These are phyloP conservation scores for Hyaloraphidium curvatum DNA, from an alignment of 192 early-diverging fungal genomes.

Conservation along the genomic window DNA sequence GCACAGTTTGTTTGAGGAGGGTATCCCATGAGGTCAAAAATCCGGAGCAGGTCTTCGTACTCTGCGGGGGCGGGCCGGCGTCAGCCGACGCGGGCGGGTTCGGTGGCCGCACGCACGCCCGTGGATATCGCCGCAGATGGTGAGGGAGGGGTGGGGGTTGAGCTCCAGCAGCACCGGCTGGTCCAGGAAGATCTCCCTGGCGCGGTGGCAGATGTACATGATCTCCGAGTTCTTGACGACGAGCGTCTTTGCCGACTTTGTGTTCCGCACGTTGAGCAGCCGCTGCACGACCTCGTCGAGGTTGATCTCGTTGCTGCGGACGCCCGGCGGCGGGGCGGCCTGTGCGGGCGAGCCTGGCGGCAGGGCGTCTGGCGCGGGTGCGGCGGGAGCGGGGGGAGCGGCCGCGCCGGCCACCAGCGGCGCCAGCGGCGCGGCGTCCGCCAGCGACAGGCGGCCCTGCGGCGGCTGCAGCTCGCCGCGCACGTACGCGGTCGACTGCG, in stretches of 20 bases:
- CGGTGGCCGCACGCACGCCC: no score
- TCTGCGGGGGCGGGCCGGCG: no score
- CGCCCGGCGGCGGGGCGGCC: no score
- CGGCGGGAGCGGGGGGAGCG: no score
- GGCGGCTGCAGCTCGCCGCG: no score
- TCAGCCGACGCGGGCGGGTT: no score
- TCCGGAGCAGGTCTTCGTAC: slow-evolving; percentile 72
- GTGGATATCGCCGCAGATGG: slow-evolving; percentile 81
- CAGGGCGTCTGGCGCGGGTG: no score
- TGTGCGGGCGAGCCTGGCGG: no score
- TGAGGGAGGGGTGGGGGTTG: slow-evolving; percentile 38
- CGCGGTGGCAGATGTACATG: slow-evolving; percentile 60
- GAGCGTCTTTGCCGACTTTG: slow-evolving; percentile 52
- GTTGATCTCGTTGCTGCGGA: slow-evolving; percentile 38
- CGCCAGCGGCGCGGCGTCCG: no score
- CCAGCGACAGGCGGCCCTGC: no score
- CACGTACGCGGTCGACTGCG: no score
- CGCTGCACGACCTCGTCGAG: slow-evolving; percentile 79
- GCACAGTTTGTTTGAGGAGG: slow-evolving; percentile 72
- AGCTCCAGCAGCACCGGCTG: slow-evolving; percentile 48
- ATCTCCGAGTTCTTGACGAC: slow-evolving; percentile 76
- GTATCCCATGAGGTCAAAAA: slow-evolving; percentile 88
- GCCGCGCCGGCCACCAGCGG: no score
- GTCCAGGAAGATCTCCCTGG: slow-evolving; percentile 72
- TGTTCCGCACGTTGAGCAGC: slow-evolving; percentile 58